These are phyloP conservation scores for Fraxinus quadrangulata DNA, from an alignment of 257 asterid genomes.

Conservation along the genomic window DNA sequence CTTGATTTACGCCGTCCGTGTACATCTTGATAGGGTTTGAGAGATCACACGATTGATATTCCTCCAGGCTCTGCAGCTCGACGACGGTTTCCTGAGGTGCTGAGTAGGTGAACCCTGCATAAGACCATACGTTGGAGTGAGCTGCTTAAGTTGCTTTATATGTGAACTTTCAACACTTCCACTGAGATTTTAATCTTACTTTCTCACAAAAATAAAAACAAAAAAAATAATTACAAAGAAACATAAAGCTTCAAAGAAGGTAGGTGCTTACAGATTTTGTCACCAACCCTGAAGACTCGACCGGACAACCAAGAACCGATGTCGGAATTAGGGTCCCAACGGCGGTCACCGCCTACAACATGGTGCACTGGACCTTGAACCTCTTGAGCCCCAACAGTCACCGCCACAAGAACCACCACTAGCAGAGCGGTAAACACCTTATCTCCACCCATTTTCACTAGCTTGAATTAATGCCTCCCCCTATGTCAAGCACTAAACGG, in stretches of 20 bases:
- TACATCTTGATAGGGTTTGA: slow-evolving; percentile 63
- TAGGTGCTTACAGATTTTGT: slow-evolving; percentile 36
- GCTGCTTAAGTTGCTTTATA: not conserved
- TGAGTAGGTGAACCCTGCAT: slow-evolving; percentile 50
- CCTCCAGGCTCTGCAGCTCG: slow-evolving; percentile 53
- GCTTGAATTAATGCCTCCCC: not conserved
- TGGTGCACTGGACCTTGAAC: slow-evolving; percentile 32
- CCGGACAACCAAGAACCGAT: slow-evolving; percentile 39
- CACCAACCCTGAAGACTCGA: slow-evolving; percentile 44
- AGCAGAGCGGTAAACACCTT: not conserved
- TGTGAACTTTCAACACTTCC: not conserved
- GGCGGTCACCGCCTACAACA: slow-evolving; percentile 42
- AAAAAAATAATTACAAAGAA: no score
- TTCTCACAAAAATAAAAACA: not conserved
- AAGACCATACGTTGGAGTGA: not conserved
- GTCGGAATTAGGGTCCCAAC: slow-evolving; percentile 37
- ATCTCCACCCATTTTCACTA: slow-evolving; percentile 10
- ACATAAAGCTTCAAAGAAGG: not conserved
- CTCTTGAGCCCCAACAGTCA: slow-evolving; percentile 11
- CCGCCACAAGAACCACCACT: slow-evolving; percentile 6
- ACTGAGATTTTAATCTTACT: no score
- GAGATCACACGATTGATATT: slow-evolving; percentile 54
- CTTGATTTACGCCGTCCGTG: slow-evolving; percentile 36
- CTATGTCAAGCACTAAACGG: no score
- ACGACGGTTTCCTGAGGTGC: slow-evolving; percentile 47